Evolutionary conservation across 2,329 filamentous ascomycete species (phyloP), one percentile per base, ranked within the genome.

Genomic region (Monilinia laxa): DNA sequence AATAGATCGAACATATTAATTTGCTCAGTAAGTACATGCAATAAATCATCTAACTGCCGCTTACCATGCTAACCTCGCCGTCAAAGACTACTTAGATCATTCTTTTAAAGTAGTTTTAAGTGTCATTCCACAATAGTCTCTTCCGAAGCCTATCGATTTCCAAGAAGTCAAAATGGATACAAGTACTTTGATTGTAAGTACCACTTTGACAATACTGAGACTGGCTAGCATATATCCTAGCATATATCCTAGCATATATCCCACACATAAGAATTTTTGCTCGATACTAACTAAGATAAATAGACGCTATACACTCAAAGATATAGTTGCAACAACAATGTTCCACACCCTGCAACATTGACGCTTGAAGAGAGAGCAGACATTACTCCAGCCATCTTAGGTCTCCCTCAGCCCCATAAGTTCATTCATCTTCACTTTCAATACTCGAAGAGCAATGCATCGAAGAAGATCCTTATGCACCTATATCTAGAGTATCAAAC

Each of bases 401-500:
- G 57, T 25, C 11, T 10, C 1, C 2, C 45, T 2, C 28, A 60
- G 28, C 57, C 57, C 4, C 57, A 60, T 18, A 60, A 60, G 2
- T 60, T 51, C 14, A 38, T 60, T 6, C 10, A 38, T 9, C 14
- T 60, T 4, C 57, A 60, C 12, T 60, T 38, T 12, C 18, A 18
- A 18, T 12, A 38, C 0, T 14, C 14, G 12, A 14, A n/a, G 9
- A 0, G 1, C 31, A 0, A 1, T 35, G 49, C 4, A 18, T 51
- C 57, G 18, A 35, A 51, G 12, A 25, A 60, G 11, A 60, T 60
- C n/a, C 35, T 60, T 5, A 60, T 60, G 28, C 57, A 60, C 47
- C 45, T n/a, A 7, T 60, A 51, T 4, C 7, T 4, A 10, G 9
- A 20, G 11, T 14, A 35, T 9, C 2, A 1, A 20, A 6, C 7